phyloP scores from a whole-genome alignment of 2,329 filamentous ascomycete genomes.

The Fusarium odoratissimum region DNA sequence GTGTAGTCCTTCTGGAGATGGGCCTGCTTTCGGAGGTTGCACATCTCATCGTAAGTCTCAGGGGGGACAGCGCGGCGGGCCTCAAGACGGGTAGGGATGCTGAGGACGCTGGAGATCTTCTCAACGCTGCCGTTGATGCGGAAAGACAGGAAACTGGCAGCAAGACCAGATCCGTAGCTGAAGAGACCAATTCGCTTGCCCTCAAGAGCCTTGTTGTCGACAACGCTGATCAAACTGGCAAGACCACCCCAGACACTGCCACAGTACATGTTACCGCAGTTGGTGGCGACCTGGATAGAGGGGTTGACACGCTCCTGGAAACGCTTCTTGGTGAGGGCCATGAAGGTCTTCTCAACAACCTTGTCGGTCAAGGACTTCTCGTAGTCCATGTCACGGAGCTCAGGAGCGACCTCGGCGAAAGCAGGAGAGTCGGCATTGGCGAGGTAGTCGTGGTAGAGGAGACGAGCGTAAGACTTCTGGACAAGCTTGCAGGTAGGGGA shows the following conservation, averaged over 20 bases:
- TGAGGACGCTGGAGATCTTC: conserved; percentile 72
- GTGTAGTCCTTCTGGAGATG: conserved; percentile 84
- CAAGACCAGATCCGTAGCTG: conserved; percentile 83
- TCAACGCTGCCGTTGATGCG: conserved; percentile 78
- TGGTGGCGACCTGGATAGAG: conserved; percentile 79
- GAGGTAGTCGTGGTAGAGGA: conserved; percentile 89
- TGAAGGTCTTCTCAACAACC: conserved; percentile 87
- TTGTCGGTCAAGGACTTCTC: conserved; percentile 83
- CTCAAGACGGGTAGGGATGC: conserved; percentile 76
- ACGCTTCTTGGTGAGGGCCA: conserved; percentile 84
- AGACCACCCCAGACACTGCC: conserved; percentile 82
- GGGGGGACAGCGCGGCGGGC: conserved; percentile 75
- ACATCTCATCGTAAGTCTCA: conserved; percentile 82
- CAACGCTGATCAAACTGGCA: conserved; percentile 74
- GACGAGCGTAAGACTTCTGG: conserved; percentile 83
- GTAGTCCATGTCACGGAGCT: conserved; percentile 83
- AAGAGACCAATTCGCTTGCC: conserved; percentile 81
- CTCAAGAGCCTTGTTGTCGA: conserved; percentile 70
- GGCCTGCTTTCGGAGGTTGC: conserved; percentile 82
- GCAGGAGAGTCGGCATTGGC: conserved; percentile 72
- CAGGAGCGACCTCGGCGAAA: conserved; percentile 80
- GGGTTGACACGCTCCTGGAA: conserved; percentile 83
- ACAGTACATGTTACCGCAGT: conserved; percentile 78
- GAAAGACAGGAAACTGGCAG: conserved; percentile 78
- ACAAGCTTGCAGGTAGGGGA: conserved; percentile 89